These are phyloP conservation scores for Globisporangium echinulatum DNA, from an alignment of 352 stramenopile genomes.

Conservation along the genomic window DNA sequence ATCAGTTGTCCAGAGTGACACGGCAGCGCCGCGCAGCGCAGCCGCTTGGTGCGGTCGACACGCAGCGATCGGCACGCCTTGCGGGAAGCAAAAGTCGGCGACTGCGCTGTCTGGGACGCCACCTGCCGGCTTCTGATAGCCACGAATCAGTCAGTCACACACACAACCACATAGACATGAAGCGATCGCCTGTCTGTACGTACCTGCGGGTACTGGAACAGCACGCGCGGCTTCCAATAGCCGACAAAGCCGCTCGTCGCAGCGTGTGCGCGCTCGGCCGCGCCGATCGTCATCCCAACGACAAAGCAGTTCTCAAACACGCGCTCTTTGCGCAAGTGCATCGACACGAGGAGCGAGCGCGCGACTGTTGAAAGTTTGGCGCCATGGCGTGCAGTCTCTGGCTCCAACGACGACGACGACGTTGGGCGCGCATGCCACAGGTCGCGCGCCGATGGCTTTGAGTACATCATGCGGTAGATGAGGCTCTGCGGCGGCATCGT, in stretches of 20 bases:
- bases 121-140: conserved; percentile 17
- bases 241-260: conserved; percentile 22
- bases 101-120: conserved; percentile 41
- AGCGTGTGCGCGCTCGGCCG: conserved; percentile 23
- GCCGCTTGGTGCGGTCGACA: conserved; percentile 51
- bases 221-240: conserved; percentile 68
- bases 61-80: conserved; percentile 51
- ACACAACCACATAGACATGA: neutral
- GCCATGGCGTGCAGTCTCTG: conserved; percentile 8
- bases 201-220: conserved; percentile 67
- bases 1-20: conserved; percentile 72
- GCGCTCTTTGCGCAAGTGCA: conserved; percentile 75
- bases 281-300: conserved; percentile 32
- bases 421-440: conserved; percentile 43
- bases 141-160: neutral
- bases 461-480: conserved; percentile 77
- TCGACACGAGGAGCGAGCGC: conserved; percentile 70
- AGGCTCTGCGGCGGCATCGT: conserved; percentile 40
- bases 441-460: conserved; percentile 50
- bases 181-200: neutral
- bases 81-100: conserved; percentile 78
- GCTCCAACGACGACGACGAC: conserved; percentile 2
- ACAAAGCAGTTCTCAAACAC: conserved; percentile 85
- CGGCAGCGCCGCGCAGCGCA: conserved; percentile 36
- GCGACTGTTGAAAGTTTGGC: conserved; percentile 55